Base-by-base conservation (phyloP, 2,329 filamentous ascomycete species). In the Nigrospora oryzae region DNA sequence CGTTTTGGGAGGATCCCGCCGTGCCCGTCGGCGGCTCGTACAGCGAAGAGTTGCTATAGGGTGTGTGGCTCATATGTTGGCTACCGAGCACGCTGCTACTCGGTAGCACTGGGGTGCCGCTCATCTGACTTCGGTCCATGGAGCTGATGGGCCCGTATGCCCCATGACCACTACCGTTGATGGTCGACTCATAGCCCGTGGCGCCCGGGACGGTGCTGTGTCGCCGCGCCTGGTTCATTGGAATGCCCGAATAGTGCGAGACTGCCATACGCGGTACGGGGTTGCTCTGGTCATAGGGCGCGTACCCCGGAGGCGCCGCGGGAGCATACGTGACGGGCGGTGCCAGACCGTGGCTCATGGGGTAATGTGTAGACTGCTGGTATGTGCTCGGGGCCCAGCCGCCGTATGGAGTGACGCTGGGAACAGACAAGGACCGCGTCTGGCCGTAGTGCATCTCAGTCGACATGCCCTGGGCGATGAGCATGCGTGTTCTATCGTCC, bases 361-460 rank as follows among this genome's bases (percentile, higher is more conserved):
- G n/a, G 14, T 39, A 44, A 16, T 36, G 34, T n/a, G 39, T n/a
- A 23, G 33, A 5, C 39, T 35, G 36, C 19, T 14, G 11, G 39
- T 16, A 35, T 31, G 30, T 4, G n/a, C 11, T 38, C 13, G 37
- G 17, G 4, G 23, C 42, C 5, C 32, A 15, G 14, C 15, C 13
- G 13, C 36, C 17, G 28, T 44, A 40, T 15, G n/a, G 23, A 10
- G 38, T 35, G 6, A 45, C 42, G 13, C 36, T 45, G 7, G 45
- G 45, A 13, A 47, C 45, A 11, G 48, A 48, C 46, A 49, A 46
- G n/a, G 46, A 50, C 36, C 46, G 32, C 6, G 41, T 30, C 5
- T 32, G 35, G 13, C 19, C 11, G 13, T 31, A 38, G 16, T 23
- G 32, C n/a, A 40, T 36, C 4, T 36, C 23, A n/a, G 17, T 12